Conservation (phyloP, 2,329 filamentous ascomycete genomes). For the Aspergillus sp. region DNA sequence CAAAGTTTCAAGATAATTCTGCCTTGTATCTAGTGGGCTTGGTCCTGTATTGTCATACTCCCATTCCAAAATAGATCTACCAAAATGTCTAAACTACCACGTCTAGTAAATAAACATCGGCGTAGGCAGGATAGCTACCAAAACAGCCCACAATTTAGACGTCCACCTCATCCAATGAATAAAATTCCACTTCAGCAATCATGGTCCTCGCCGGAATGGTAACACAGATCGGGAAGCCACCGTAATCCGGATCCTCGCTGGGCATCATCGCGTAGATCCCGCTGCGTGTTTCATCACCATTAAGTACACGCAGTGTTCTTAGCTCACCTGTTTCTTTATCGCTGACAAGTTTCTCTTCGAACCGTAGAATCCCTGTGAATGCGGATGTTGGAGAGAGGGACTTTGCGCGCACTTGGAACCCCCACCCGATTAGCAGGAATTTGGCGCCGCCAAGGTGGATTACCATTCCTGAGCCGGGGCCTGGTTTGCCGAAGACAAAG, state of each 20-base stretch:
- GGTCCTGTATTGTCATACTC: too few relatives aligned
- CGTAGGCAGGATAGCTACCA: too few relatives aligned
- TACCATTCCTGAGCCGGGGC: constrained; percentile 45
- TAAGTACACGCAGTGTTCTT: constrained; percentile 38
- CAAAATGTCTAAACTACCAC: neutral
- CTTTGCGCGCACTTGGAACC: constrained; percentile 42
- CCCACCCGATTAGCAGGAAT: constrained; percentile 49
- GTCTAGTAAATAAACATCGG: too few relatives aligned
- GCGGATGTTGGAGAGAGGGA: constrained; percentile 30
- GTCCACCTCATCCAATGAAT: constrained; percentile 2
- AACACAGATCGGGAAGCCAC: constrained; percentile 47
- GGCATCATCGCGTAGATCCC: constrained; percentile 56
- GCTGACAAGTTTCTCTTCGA: constrained; percentile 42
- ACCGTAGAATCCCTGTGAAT: constrained; percentile 47
- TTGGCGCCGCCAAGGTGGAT: constrained; percentile 39
- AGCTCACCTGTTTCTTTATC: constrained; percentile 36
- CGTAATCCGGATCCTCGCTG: constrained; percentile 57
- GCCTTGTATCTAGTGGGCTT: too few relatives aligned
- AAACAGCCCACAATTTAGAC: neutral
- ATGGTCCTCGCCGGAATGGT: constrained; percentile 54
- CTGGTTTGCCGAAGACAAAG: constrained; percentile 49
- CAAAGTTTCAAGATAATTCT: too few relatives aligned
- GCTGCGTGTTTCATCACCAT: constrained; percentile 50
- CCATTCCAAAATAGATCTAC: too few relatives aligned
- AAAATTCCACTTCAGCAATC: constrained; percentile 31